Conservation (phyloP, 2,329 filamentous ascomycete species). For the Exophiala xenobiotica region DNA sequence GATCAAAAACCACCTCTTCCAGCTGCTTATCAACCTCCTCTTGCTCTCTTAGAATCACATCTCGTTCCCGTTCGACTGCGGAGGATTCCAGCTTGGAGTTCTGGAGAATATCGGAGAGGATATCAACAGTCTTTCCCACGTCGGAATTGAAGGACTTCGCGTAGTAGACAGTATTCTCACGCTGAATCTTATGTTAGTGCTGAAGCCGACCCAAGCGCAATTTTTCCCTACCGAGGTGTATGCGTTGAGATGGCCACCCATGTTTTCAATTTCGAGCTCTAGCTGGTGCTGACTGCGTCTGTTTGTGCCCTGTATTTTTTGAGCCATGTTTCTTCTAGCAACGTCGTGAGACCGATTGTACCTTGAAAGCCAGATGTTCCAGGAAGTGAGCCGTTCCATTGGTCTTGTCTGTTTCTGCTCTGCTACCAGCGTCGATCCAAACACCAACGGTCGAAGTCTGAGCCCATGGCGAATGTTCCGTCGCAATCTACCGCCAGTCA, state of each 20-base stretch:
- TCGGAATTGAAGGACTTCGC: constrained; percentile 99
- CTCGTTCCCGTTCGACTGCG: constrained; percentile 95
- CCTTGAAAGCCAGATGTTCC: constrained; percentile 99
- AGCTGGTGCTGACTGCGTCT: constrained; percentile 95
- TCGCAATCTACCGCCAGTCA: constrained; percentile 71
- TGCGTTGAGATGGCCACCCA: constrained; percentile 98
- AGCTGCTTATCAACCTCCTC: constrained; percentile 99
- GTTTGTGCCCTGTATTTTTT: constrained; percentile 69
- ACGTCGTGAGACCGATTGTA: constrained; percentile 44
- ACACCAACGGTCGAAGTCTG: constrained; percentile 98
- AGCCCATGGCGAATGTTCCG: constrained; percentile 96
- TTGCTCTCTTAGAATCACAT: constrained; percentile 97
- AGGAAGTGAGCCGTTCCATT: constrained; percentile 99
- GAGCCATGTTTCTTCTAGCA: constrained; percentile 1
- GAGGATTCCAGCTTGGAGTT: constrained; percentile 95
- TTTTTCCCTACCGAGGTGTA: constrained; percentile 83
- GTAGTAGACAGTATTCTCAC: constrained; percentile 99
- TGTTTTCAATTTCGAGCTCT: constrained; percentile 99
- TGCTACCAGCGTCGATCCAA: constrained; percentile 98
- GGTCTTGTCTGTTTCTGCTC: constrained; percentile 96
- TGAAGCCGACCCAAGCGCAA: constrained; percentile 19
- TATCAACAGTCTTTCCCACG: constrained; percentile 93
- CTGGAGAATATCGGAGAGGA: constrained; percentile 97
- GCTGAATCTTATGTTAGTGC: constrained; percentile 51
- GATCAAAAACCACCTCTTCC: constrained; percentile 99